These are phyloP conservation scores for Gamsiella multidivaricata DNA, from an alignment of 192 early-diverging fungal species.

Conservation along the genomic window DNA sequence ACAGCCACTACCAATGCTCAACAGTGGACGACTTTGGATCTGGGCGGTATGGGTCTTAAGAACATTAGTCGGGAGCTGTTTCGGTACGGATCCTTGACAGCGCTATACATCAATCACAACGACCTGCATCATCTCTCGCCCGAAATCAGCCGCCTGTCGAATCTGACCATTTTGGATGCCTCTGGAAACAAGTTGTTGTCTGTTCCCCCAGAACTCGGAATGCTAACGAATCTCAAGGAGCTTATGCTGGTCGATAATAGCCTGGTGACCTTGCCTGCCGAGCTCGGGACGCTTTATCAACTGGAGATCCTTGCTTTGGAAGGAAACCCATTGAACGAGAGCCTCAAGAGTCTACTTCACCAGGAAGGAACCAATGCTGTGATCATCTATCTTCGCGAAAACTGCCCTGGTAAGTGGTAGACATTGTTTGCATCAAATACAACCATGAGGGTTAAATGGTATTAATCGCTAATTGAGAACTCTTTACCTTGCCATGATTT, in stretches of 20 bases:
- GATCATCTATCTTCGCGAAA: constrained; percentile 88
- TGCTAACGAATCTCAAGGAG: constrained; percentile 83
- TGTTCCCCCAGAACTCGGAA: constrained; percentile 90
- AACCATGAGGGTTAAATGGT: too few relatives aligned
- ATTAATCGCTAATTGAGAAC: background rate
- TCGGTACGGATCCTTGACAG: constrained; percentile 87
- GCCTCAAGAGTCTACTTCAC: constrained; percentile 80
- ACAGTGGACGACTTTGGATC: constrained; percentile 88
- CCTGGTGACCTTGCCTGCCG: constrained; percentile 83
- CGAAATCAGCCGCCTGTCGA: constrained; percentile 73
- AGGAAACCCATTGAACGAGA: constrained; percentile 92
- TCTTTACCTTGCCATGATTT: background rate
- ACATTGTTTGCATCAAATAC: background rate
- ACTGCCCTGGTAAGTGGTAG: constrained; percentile 73
- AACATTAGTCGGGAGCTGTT: constrained; percentile 83
- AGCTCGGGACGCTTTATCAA: constrained; percentile 90
- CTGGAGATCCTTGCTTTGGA: constrained; percentile 93
- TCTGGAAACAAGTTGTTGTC: constrained; percentile 88
- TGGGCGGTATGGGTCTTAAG: constrained; percentile 95
- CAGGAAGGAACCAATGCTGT: constrained; percentile 89
- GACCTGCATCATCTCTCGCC: constrained; percentile 81
- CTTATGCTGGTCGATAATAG: constrained; percentile 93
- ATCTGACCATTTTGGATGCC: constrained; percentile 82
- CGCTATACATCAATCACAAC: constrained; percentile 97
- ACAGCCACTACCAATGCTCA: constrained; percentile 40